phyloP scores from a whole-genome alignment of 257 asterid species.

The Solanum bukasovii region DNA sequence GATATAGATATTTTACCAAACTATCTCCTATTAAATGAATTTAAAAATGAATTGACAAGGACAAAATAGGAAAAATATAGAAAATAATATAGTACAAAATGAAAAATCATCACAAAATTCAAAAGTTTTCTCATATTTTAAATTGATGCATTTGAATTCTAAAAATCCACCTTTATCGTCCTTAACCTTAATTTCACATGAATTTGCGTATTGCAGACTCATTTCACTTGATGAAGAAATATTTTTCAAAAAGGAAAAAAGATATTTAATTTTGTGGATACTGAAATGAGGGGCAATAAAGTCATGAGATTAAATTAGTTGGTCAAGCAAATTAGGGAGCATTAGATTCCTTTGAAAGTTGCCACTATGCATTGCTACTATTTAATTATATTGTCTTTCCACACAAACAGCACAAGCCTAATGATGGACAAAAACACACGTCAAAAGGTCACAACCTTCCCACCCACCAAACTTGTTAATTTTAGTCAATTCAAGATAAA shows the following conservation, averaged over 20 bases:
- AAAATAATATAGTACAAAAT: neutral
- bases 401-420: neutral
- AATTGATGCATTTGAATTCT: neutral
- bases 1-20: too few relatives aligned
- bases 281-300: neutral
- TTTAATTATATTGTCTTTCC: neutral
- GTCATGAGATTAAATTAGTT: neutral
- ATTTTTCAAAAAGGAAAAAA: neutral
- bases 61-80: neutral
- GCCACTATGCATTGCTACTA: neutral
- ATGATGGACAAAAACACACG: neutral
- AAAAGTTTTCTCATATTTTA: neutral
- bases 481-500: neutral
- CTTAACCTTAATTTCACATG: neutral
- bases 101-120: neutral
- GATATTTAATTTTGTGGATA: neutral
- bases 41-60: too few relatives aligned
- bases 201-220: neutral
- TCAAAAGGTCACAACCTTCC: neutral
- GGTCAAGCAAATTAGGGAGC: neutral
- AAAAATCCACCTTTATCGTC: neutral
- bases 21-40: too few relatives aligned
- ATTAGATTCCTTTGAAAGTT: constrained; percentile 1
- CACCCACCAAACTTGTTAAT: neutral
- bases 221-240: neutral